Base-by-base conservation (phyloP, 495 filamentous ascomycete species). In the Penicillium arizonense region DNA sequence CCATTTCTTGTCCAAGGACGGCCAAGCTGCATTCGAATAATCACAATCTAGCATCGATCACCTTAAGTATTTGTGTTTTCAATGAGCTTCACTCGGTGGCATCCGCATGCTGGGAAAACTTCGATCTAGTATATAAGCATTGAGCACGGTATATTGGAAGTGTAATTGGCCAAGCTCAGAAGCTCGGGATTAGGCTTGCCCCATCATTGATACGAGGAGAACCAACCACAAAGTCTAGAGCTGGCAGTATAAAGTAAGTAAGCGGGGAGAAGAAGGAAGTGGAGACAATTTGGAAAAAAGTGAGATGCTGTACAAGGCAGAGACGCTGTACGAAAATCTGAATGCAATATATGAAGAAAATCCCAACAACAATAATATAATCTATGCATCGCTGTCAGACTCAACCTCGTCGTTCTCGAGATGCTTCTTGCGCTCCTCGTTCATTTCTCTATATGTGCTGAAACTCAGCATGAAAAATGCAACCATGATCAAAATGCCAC, bases 401-500 rank as follows among this genome's bases (percentile, higher is more conserved):
- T 74, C 71, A 18, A 68, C 61, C 20, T 68, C 64, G 4, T 76
- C 73, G 9, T 72, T 62, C 50, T 65, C 63, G n/a, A 74, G 53
- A 59, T 77, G 80, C 70, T 82, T 85, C 53, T 72, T 73, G 55
- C 83, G 82, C 55, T 96, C 91, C 72, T 96, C 90, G 14, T 82
- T 80, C 85, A 96, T 89, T 77, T 97, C 94, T 34, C 84, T 80
- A 75, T 90, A 98, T 1, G 91, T 96, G 56, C 88, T 90, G 85
- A 86, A 96, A 63, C 85, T 91, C 43, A 98, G 69, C 63, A 96
- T 74, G 32, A 85, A 73, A 64, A 98, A 98, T 0, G 94, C 94
- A 1, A 72, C 77, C 53, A 95, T 87, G 62, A 98, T 98, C 49
- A 97, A 63, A 21, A 90, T 52, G 3, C 94, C 92, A n/a, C 94